Evolutionary conservation across 768 basidiomycete genomes (phyloP).

Genomic region (Collybia sordida): DNA sequence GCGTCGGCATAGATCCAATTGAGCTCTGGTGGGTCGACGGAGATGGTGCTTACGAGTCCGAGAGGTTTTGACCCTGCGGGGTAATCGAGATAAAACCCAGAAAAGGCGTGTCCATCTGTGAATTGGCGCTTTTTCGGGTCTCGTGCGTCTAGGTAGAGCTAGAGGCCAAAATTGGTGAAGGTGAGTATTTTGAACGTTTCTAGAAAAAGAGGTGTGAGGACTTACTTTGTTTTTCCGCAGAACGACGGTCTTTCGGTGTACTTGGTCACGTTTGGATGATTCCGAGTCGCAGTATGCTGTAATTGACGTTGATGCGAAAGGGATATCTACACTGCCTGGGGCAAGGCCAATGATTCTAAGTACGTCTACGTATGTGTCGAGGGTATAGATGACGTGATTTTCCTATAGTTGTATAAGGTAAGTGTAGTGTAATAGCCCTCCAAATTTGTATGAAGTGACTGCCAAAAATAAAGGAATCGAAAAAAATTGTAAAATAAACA

Average conservation of each 20-base stretch:
- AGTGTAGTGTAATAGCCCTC: too few relatives aligned
- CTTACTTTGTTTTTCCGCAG: constrained; percentile 24
- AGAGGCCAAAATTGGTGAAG: neutral
- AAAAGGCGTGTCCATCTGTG: constrained; percentile 26
- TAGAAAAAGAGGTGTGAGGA: neutral
- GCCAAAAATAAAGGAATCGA: too few relatives aligned
- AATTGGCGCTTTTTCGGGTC: constrained; percentile 21
- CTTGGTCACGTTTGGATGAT: constrained; percentile 8
- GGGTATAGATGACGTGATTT: too few relatives aligned
- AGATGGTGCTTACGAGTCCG: constrained; percentile 29
- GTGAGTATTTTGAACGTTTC: neutral
- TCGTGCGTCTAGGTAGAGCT: constrained; percentile 28
- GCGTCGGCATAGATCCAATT: constrained; percentile 31
- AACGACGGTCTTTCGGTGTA: constrained; percentile 24
- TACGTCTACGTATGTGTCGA: constrained; percentile 10
- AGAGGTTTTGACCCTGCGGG: constrained; percentile 23
- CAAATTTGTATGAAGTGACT: too few relatives aligned
- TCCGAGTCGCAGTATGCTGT: constrained; percentile 13
- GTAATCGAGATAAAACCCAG: constrained; percentile 30
- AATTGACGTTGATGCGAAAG: constrained; percentile 22
- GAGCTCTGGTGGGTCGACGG: constrained; percentile 27
- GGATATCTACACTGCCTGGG: constrained; percentile 25
- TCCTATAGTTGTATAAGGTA: too few relatives aligned
- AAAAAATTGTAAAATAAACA: too few relatives aligned
- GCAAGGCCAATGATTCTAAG: constrained; percentile 26